Evolutionary conservation across 2,329 filamentous ascomycete genomes (phyloP).

Genomic region (Epichloe gansuensis): DNA sequence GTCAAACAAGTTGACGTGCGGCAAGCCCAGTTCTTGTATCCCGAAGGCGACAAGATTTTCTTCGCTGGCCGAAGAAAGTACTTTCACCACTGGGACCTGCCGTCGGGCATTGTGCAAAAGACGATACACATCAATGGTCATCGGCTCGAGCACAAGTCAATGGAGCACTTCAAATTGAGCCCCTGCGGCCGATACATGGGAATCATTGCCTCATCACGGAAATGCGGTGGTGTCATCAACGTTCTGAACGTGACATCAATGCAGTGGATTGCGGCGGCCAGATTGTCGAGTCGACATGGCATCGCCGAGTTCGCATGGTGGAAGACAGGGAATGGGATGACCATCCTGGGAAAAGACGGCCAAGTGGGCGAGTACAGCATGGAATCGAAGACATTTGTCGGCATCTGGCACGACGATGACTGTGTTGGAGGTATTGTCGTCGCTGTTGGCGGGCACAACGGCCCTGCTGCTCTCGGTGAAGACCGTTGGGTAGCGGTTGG

Average conservation of each 20-base stretch:
- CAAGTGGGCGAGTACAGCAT: slow-evolving; percentile 85
- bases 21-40: slow-evolving; percentile 66
- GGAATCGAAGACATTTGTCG: slow-evolving; percentile 53
- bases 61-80: slow-evolving; percentile 79
- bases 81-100: slow-evolving; percentile 89
- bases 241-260: slow-evolving; percentile 65
- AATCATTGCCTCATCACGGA: slow-evolving; percentile 63
- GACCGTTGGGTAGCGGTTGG: slow-evolving; percentile 86
- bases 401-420: slow-evolving; percentile 81
- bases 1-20: slow-evolving; percentile 72
- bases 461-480: slow-evolving; percentile 51
- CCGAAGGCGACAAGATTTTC: slow-evolving; percentile 65
- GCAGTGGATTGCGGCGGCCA: slow-evolving; percentile 77
- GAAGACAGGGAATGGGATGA: slow-evolving; percentile 69
- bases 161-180: slow-evolving; percentile 82
- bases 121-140: slow-evolving; percentile 64
- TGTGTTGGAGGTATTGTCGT: slow-evolving; percentile 75
- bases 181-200: slow-evolving; percentile 81
- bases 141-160: slow-evolving; percentile 69
- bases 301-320: slow-evolving; percentile 92
- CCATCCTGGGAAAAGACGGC: slow-evolving; percentile 72
- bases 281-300: slow-evolving; percentile 69
- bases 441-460: slow-evolving; percentile 58
- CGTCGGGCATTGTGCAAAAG: slow-evolving; percentile 71
- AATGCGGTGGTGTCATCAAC: slow-evolving; percentile 81